phyloP scores from a whole-genome alignment of 495 filamentous ascomycete species.

The Trichoderma reesei region DNA sequence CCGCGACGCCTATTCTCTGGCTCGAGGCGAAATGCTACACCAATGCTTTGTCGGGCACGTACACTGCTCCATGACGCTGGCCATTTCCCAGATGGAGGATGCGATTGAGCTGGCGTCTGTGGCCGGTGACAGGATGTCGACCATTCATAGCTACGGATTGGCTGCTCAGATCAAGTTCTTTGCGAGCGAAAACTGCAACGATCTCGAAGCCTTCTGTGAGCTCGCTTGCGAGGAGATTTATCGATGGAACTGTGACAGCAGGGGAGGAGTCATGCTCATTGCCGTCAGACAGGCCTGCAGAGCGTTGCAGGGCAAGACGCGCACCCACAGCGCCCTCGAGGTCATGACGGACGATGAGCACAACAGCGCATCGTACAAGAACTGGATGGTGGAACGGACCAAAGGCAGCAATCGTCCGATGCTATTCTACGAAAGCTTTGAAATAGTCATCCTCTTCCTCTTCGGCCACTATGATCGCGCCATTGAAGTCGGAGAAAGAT shows the following conservation, averaged over 20 bases:
- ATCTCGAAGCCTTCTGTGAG: slow-evolving; percentile 64
- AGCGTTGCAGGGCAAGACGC: slow-evolving; percentile 78
- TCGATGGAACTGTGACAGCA: slow-evolving; percentile 64
- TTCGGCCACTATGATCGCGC: slow-evolving; percentile 67
- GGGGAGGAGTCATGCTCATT: slow-evolving; percentile 66
- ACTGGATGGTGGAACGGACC: slow-evolving; percentile 35
- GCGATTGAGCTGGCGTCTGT: slow-evolving; percentile 61
- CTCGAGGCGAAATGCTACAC: slow-evolving; percentile 61
- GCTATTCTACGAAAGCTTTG: slow-evolving; percentile 62
- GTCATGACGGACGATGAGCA: slow-evolving; percentile 68
- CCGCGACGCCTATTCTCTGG: slow-evolving; percentile 58
- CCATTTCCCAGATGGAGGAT: slow-evolving; percentile 52
- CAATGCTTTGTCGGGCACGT: slow-evolving; percentile 68
- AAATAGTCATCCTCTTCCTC: slow-evolving; percentile 61
- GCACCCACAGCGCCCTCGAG: slow-evolving; percentile 39
- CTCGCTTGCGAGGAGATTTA: slow-evolving; percentile 68
- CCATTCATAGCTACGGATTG: slow-evolving; percentile 64
- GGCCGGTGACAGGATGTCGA: slow-evolving; percentile 64
- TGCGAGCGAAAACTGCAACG: slow-evolving; percentile 62
- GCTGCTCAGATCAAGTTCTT: slow-evolving; percentile 62
- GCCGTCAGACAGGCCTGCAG: slow-evolving; percentile 62
- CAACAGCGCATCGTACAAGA: slow-evolving; percentile 52
- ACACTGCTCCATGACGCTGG: slow-evolving; percentile 49
- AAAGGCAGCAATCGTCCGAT: slow-evolving; percentile 43
- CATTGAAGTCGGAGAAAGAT: slow-evolving; percentile 54